phyloP scores from a whole-genome alignment of 768 basidiomycete species.

The Sarcodon aspratus region DNA sequence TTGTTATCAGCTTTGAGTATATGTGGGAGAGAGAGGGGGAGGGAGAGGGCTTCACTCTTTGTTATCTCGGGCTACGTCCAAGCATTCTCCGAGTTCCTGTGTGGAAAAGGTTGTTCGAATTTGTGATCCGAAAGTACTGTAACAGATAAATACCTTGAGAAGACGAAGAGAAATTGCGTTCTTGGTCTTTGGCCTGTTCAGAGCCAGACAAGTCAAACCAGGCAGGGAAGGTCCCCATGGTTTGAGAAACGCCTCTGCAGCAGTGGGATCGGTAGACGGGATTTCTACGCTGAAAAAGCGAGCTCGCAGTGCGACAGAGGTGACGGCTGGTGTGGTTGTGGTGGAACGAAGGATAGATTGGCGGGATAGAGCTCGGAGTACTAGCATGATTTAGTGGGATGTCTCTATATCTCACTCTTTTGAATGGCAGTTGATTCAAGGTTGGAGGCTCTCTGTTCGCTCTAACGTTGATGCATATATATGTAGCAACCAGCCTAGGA shows the following conservation, averaged over 20 bases:
- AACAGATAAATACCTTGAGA: conserved; percentile 37
- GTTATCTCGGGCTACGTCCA: conserved; percentile 58
- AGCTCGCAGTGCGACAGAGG: no score
- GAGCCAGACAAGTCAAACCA: conserved; percentile 62
- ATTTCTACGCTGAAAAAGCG: no score
- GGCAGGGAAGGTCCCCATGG: conserved; percentile 35
- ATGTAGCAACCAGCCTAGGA: no score
- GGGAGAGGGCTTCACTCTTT: conserved; percentile 34
- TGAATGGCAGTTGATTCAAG: no score
- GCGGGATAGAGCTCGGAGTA: no score
- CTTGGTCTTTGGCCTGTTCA: conserved; percentile 74
- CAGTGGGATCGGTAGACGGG: neutral
- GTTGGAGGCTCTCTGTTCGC: no score
- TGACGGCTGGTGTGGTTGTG: no score
- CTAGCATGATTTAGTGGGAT: no score
- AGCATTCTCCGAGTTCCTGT: conserved; percentile 62
- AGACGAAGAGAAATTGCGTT: conserved; percentile 78
- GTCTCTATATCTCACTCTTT: no score
- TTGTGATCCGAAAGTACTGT: conserved; percentile 1
- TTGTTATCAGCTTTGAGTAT: neutral
- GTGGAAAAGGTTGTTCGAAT: conserved; percentile 4
- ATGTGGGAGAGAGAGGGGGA: neutral
- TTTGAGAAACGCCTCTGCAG: conserved; percentile 33
- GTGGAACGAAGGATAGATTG: no score
- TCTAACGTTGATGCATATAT: no score